These are phyloP conservation scores for Aspergillus fumigatiaffinis DNA, from an alignment of 2,329 filamentous ascomycete genomes.

Conservation along the genomic window DNA sequence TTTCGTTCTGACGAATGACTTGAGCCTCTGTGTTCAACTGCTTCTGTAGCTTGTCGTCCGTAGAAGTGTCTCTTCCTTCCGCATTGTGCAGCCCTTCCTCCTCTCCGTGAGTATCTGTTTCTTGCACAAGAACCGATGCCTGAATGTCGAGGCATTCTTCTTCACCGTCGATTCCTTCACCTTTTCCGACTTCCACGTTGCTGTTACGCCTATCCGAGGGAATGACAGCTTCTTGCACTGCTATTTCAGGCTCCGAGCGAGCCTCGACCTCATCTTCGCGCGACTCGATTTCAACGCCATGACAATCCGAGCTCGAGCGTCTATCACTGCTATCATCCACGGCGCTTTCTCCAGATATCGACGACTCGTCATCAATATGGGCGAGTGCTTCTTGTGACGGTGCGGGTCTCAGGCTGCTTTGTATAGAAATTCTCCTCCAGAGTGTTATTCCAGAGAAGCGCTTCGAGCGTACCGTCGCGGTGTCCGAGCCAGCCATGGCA, in stretches of 20 bases:
- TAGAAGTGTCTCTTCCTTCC: not conserved
- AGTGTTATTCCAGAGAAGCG: conserved; percentile 27
- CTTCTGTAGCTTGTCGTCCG: not conserved
- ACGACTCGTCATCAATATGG: conserved; percentile 9
- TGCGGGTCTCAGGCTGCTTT: conserved; percentile 11
- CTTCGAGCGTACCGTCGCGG: conserved; percentile 27
- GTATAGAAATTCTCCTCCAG: conserved; percentile 23
- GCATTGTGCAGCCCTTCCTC: not conserved
- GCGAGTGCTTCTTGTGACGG: conserved; percentile 38
- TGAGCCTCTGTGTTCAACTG: not conserved
- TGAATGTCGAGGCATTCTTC: not conserved
- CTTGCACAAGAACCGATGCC: not conserved
- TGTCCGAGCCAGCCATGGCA: conserved; percentile 46
- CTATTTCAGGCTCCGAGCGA: not conserved
- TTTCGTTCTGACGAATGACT: not conserved
- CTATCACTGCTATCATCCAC: conserved; percentile 21
- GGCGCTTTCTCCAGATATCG: conserved; percentile 24
- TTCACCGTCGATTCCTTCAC: not conserved
- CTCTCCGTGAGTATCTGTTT: not conserved
- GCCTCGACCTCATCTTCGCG: not conserved
- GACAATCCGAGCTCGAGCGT: conserved; percentile 15
- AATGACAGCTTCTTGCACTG: too few relatives aligned
- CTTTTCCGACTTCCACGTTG: not conserved
- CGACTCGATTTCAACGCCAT: conserved; percentile 7
- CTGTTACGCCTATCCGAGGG: not conserved